Percentiles rank a stretch among this genome's conserved stretches.
phyloP scores from a whole-genome alignment of 2,329 filamentous ascomycete species.

The Talaromyces sp. region DNA sequence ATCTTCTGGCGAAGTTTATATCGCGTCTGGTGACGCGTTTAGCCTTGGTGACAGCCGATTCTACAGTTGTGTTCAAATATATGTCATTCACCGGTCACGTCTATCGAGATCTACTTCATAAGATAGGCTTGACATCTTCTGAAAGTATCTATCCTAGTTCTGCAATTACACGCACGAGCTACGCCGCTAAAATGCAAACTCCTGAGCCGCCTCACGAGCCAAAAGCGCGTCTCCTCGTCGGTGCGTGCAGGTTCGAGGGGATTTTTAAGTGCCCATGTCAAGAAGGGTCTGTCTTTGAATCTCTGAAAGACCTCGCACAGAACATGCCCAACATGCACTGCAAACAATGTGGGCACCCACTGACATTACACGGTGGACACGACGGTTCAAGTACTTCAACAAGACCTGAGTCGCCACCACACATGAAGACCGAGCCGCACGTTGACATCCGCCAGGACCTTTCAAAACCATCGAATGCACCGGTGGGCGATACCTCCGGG shows the following conservation, averaged over 20 bases:
- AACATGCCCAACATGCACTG: not conserved
- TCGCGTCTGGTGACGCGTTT: not conserved
- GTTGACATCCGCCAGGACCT: not conserved
- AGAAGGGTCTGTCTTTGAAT: not conserved
- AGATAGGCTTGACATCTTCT: not conserved
- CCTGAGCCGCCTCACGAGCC: not conserved
- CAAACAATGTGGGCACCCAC: not conserved
- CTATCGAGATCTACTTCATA: not conserved
- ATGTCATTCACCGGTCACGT: not conserved
- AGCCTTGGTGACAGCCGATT: not conserved
- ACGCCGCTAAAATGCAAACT: slow-evolving; percentile 1
- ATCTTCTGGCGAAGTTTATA: not conserved
- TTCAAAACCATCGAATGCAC: not conserved
- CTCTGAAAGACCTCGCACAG: not conserved
- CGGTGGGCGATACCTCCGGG: not conserved
- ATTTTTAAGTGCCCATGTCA: slow-evolving; percentile 13
- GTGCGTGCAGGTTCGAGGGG: slow-evolving; percentile 7
- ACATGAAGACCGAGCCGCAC: not conserved
- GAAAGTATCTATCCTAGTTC: too few species aligned
- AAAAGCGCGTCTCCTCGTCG: not conserved
- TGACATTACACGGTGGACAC: not conserved
- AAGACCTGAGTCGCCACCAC: not conserved
- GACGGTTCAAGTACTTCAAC: not conserved
- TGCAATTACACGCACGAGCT: too few species aligned
- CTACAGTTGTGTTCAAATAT: not conserved